phyloP scores from a whole-genome alignment of 192 early-diverging fungal species.

The Backusella psychrophila region DNA sequence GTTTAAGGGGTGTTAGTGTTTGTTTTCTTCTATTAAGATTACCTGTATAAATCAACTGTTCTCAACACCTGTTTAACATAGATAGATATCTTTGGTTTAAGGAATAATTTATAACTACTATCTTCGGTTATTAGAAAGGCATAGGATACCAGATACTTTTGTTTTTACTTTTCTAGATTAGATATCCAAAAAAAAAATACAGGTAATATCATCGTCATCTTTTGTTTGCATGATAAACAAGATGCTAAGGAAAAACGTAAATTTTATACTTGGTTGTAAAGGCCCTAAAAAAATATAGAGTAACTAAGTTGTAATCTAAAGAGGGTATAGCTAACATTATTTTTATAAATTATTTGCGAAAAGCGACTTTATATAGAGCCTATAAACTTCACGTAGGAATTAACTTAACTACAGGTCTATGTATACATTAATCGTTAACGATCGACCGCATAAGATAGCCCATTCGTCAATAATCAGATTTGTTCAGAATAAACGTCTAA shows the following conservation, averaged over 20 bases:
- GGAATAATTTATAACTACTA: too few species aligned
- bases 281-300: background rate
- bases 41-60: too few species aligned
- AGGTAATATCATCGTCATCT: too few species aligned
- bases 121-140: too few species aligned
- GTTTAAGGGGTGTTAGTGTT: too few species aligned
- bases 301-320: background rate
- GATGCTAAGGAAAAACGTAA: background rate
- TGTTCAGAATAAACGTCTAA: background rate
- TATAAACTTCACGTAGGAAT: background rate
- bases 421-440: background rate
- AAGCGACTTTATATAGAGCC: background rate
- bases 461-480: background rate
- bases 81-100: too few species aligned
- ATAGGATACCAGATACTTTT: too few species aligned
- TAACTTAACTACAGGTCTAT: background rate
- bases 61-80: too few species aligned
- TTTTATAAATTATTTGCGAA: background rate
- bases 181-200: too few species aligned
- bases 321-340: background rate
- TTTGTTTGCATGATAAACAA: too few species aligned
- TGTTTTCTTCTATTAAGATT: too few species aligned
- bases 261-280: background rate
- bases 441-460: background rate
- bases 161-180: too few species aligned